A percentile compares a stretch with the other conserved stretches of the same genome.
Evolutionary conservation across 1,284 basidiomycete genomes (phyloP).

Genomic region (Dichomitus squalens): DNA sequence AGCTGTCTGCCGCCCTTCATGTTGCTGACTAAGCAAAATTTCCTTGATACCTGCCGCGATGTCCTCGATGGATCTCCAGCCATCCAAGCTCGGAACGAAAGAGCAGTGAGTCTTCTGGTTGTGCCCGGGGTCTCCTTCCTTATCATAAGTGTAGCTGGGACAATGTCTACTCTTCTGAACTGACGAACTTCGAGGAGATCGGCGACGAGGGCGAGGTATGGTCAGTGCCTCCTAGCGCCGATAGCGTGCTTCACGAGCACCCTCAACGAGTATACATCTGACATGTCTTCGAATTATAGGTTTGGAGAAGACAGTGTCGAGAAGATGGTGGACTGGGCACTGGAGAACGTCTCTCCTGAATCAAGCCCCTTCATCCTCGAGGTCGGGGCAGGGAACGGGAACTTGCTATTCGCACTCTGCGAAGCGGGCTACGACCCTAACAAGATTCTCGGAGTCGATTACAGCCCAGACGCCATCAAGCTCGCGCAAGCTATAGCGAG

Average conservation of each 20-base stretch:
- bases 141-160: slow-evolving; percentile 59
- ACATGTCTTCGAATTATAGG: slow-evolving; percentile 44
- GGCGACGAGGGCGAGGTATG: slow-evolving; percentile 91
- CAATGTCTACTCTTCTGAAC: slow-evolving; percentile 68
- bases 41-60: slow-evolving; percentile 23
- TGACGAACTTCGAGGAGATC: slow-evolving; percentile 77
- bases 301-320: slow-evolving; percentile 82
- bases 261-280: no score
- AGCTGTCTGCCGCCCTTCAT: neutral
- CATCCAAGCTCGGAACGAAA: slow-evolving; percentile 52
- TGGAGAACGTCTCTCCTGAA: slow-evolving; percentile 50
- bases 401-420: slow-evolving; percentile 73
- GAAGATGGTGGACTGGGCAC: slow-evolving; percentile 78
- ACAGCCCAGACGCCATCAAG: slow-evolving; percentile 73
- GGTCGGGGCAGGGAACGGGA: slow-evolving; percentile 87
- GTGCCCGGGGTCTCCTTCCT: neutral
- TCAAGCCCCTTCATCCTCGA: slow-evolving; percentile 61
- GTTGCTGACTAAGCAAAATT: slow-evolving; percentile 34
- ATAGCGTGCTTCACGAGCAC: no score
- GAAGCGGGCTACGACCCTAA: slow-evolving; percentile 64
- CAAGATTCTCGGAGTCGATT: slow-evolving; percentile 77
- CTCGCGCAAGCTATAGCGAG: slow-evolving; percentile 57
- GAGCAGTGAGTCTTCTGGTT: slow-evolving; percentile 39
- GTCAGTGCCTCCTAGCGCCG: slow-evolving; percentile 41
- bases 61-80: slow-evolving; percentile 31